Evolutionary conservation across 805 yeast species (phyloP).

Genomic region (Komagataella populi): DNA sequence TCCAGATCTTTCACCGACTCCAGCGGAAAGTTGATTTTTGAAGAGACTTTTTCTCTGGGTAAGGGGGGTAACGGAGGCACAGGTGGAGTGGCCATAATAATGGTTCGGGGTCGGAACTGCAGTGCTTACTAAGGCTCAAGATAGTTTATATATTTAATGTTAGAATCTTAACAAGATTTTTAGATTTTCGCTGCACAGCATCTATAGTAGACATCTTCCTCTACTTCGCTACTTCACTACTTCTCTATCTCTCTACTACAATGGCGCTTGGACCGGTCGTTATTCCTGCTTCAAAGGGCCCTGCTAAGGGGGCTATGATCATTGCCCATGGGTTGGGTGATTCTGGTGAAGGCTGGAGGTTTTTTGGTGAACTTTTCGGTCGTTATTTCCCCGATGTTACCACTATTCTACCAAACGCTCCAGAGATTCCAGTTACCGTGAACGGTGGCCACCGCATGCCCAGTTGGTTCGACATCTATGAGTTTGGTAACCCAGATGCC

Average conservation of each 20-base stretch:
- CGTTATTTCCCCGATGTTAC: conserved; percentile 38
- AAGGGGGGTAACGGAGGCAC: background rate
- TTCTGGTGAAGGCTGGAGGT: conserved; percentile 80
- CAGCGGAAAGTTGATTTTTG: background rate
- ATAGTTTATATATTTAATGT: too few species aligned
- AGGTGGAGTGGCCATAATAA: background rate
- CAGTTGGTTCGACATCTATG: conserved; percentile 75
- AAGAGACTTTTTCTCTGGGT: background rate
- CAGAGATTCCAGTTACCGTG: conserved; percentile 50
- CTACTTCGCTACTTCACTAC: background rate
- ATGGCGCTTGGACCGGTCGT: conserved; percentile 11
- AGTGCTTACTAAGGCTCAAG: too few species aligned
- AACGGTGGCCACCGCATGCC: conserved; percentile 61
- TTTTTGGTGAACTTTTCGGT: conserved; percentile 54
- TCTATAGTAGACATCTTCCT: background rate
- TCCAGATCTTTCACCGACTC: background rate
- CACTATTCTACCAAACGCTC: conserved; percentile 89
- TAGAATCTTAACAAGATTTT: too few species aligned
- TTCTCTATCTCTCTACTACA: background rate
- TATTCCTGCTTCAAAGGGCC: conserved; percentile 23
- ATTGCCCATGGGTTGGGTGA: conserved; percentile 90
- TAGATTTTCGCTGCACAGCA: too few species aligned
- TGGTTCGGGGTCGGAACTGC: background rate
- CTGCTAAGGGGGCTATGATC: conserved; percentile 53
- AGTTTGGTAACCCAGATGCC: conserved; percentile 32